These are phyloP conservation scores for Cinnamomum micranthum DNA, from an alignment of 164 flowering plant genomes.

Conservation along the genomic window DNA sequence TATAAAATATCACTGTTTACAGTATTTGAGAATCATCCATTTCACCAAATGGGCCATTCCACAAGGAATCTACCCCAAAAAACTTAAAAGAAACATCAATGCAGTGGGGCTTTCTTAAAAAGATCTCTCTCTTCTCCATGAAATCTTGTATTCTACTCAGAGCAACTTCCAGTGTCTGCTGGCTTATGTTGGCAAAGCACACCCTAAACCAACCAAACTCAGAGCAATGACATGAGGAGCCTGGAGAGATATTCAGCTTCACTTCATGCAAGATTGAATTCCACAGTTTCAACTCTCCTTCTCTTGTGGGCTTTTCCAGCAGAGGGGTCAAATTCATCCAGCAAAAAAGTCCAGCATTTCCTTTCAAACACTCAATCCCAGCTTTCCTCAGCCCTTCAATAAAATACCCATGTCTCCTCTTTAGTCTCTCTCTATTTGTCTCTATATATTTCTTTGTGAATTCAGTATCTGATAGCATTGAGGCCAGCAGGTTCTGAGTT, in stretches of 20 bases:
- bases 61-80: too few relatives aligned
- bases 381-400: conserved; percentile 54
- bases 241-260: conserved; percentile 80
- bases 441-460: conserved; percentile 58
- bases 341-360: conserved; percentile 84
- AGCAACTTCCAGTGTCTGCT: conserved; percentile 20
- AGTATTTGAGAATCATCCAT: too few relatives aligned
- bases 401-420: conserved; percentile 53
- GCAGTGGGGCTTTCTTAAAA: too few relatives aligned
- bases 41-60: too few relatives aligned
- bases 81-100: too few relatives aligned
- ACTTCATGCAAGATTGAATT: conserved; percentile 48
- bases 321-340: conserved; percentile 83
- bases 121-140: conserved; percentile 9
- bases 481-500: conserved; percentile 70
- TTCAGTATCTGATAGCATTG: conserved; percentile 60
- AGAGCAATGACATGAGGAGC: conserved; percentile 81
- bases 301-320: conserved; percentile 45
- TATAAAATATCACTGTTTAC: too few relatives aligned
- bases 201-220: conserved; percentile 92
- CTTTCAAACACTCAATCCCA: conserved; percentile 76
- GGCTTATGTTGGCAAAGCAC: conserved; percentile 27
- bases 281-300: conserved; percentile 72
- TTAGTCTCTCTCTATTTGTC: conserved; percentile 58
- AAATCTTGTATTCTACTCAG: conserved; percentile 21